Evolutionary conservation across 768 basidiomycete genomes (phyloP).

Genomic region (Tulasnella sp.): DNA sequence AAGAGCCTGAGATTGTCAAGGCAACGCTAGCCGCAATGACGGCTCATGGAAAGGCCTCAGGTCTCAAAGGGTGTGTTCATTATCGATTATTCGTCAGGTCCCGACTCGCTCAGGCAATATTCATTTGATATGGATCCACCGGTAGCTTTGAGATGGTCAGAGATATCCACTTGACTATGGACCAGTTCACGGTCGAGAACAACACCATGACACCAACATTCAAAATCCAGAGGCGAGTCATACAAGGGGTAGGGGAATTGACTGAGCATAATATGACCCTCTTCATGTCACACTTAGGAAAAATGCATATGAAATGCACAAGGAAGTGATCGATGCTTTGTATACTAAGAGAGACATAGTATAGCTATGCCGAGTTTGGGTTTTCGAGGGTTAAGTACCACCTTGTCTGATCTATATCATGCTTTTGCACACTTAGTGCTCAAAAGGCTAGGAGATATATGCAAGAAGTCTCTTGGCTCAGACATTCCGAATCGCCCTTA

Average conservation of each 20-base stretch:
- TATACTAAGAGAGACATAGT: too few species aligned
- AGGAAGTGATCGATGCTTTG: conserved; percentile 2
- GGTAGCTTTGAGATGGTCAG: conserved; percentile 88
- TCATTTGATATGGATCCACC: conserved; percentile 8
- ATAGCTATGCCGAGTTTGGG: too few species aligned
- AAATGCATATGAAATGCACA: conserved; percentile 5
- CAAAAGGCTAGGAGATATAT: too few species aligned
- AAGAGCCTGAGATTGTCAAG: conserved; percentile 48
- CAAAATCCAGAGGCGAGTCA: conserved; percentile 39
- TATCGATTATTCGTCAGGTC: neutral
- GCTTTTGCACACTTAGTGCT: too few species aligned
- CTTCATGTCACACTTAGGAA: too few species aligned
- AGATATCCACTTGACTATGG: conserved; percentile 60
- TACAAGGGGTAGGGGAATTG: neutral
- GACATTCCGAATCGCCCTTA: too few species aligned
- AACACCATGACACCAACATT: conserved; percentile 82
- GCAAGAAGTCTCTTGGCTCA: too few species aligned
- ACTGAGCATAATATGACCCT: neutral
- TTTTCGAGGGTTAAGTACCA: too few species aligned
- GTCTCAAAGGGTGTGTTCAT: conserved; percentile 58
- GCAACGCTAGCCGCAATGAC: conserved; percentile 46
- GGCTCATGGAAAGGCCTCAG: conserved; percentile 41
- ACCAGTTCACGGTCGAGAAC: conserved; percentile 68
- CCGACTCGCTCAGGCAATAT: neutral
- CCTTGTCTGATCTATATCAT: too few species aligned